Base-by-base conservation (phyloP, 805 yeast species). In the Barnettozyma vustinii region DNA sequence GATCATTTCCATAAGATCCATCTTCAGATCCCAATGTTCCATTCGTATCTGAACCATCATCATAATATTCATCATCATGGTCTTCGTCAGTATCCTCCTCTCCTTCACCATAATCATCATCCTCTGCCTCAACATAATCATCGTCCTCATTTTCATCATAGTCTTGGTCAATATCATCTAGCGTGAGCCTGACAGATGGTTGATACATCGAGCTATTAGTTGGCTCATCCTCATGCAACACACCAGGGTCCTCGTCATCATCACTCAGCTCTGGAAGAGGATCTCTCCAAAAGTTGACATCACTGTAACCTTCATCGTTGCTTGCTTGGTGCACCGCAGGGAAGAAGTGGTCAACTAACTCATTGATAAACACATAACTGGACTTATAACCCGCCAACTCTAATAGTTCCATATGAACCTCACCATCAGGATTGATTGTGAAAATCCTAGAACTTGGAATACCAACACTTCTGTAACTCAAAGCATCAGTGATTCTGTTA, bases 381-480 rank as follows among this genome's bases (percentile, higher is more conserved):
- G 94, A 83, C 61, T 79, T 86, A 65, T 87, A 88, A 2, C 99
- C 99, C 0, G 97, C 95, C 60, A 94, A 73, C 63, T 94, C 98
- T 47, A 94, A 72, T 54, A 94, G 75, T 67, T 94, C 99, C 96
- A 94, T 86, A 70, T 89, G 96, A 39, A 94, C 99, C 56, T 94
- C 98, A 2, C 97, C 97, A 53, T 87, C 89, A 1, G 98, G 91
- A 60, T 94, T 92, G 58, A 94, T 94, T 8, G 99, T 94, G 63
- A 94, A 94, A 37, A 94, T 91, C 53, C 96, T 74, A 37, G 97
- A 92, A 18, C 95, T 82, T 2, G 99, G 98, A 9, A 94, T 87
- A 5, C 94, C 90, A 8, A 94, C 98, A 9, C 90, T 85, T 58
- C 98, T 75, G 64, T 94, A 94, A 47, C 96, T 87, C 46, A 94